Percentiles rank a stretch among this genome's conserved stretches.
Evolutionary conservation across 495 filamentous ascomycete species (phyloP).

Genomic region (Aspergillus heteromorphus): DNA sequence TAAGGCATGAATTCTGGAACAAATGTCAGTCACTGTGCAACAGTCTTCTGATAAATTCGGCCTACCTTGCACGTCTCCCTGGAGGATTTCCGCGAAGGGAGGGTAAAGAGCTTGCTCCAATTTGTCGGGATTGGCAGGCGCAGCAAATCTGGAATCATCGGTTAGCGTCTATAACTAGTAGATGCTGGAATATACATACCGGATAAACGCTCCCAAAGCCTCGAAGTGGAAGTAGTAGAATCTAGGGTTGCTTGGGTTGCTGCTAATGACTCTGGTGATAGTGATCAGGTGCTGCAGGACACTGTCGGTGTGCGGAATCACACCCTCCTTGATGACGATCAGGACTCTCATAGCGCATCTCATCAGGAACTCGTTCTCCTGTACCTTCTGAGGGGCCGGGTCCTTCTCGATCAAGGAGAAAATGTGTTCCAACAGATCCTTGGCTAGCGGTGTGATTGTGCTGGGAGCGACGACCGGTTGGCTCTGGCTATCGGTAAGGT

Average conservation of each 20-base stretch:
- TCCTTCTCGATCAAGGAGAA: constrained; percentile 85
- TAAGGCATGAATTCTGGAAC: constrained; percentile 86
- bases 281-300: constrained; percentile 72
- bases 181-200: constrained; percentile 37
- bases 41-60: not conserved
- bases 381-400: constrained; percentile 78
- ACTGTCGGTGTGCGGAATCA: constrained; percentile 62
- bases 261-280: constrained; percentile 81
- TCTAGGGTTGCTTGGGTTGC: constrained; percentile 92
- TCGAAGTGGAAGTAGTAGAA: constrained; percentile 99
- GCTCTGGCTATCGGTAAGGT: constrained; percentile 65
- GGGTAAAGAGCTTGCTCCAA: constrained; percentile 72
- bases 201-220: constrained; percentile 87
- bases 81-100: constrained; percentile 70
- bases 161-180: not conserved
- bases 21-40: constrained; percentile 1
- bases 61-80: constrained; percentile 72
- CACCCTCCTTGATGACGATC: constrained; percentile 79
- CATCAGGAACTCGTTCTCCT: constrained; percentile 99
- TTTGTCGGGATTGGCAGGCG: constrained; percentile 59
- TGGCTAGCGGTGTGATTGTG: constrained; percentile 72
- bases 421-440: constrained; percentile 84
- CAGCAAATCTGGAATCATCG: constrained; percentile 54
- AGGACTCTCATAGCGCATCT: constrained; percentile 95
- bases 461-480: constrained; percentile 67